phyloP scores from a whole-genome alignment of 1,284 basidiomycete species.

The Trametes versicolor region DNA sequence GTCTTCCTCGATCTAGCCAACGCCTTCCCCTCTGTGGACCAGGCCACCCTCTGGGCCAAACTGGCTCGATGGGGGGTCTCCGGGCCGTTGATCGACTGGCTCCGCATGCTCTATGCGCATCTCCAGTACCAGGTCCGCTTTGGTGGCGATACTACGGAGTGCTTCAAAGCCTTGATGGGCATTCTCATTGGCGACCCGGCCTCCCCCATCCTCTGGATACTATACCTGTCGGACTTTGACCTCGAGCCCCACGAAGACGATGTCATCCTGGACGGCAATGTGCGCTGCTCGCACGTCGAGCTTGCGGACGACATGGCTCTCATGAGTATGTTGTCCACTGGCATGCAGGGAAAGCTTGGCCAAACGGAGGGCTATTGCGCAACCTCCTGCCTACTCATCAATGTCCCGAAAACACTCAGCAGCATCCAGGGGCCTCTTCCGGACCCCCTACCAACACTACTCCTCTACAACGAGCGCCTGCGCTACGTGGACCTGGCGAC shows the following conservation, averaged over 20 bases:
- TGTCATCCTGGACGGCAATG: conserved; percentile 34
- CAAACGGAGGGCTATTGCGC: too few relatives aligned
- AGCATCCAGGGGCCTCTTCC: too few relatives aligned
- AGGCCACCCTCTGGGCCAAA: conserved; percentile 44
- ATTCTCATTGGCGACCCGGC: conserved; percentile 45
- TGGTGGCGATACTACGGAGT: conserved; percentile 37
- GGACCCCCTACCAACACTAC: too few relatives aligned
- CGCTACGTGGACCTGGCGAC: too few relatives aligned
- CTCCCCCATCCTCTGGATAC: conserved; percentile 46
- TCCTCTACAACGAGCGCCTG: too few relatives aligned
- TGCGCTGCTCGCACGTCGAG: too few relatives aligned
- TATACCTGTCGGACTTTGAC: conserved; percentile 43
- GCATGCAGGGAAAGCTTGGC: too few relatives aligned
- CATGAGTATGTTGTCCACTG: too few relatives aligned
- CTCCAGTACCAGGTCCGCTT: conserved; percentile 42
- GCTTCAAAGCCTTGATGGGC: conserved; percentile 40
- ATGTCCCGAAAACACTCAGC: too few relatives aligned
- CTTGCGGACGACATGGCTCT: too few relatives aligned
- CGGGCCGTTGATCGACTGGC: conserved; percentile 47
- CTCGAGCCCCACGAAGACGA: conserved; percentile 31
- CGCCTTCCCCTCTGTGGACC: conserved; percentile 48
- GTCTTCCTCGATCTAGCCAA: conserved; percentile 46
- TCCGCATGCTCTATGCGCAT: conserved; percentile 39
- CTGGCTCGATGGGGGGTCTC: conserved; percentile 34
- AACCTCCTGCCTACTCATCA: too few relatives aligned